Percentiles rank a stretch among this genome's conserved stretches.
These are phyloP conservation scores for Rehmannia glutinosa DNA, from an alignment of 257 asterid species.

Conservation along the genomic window DNA sequence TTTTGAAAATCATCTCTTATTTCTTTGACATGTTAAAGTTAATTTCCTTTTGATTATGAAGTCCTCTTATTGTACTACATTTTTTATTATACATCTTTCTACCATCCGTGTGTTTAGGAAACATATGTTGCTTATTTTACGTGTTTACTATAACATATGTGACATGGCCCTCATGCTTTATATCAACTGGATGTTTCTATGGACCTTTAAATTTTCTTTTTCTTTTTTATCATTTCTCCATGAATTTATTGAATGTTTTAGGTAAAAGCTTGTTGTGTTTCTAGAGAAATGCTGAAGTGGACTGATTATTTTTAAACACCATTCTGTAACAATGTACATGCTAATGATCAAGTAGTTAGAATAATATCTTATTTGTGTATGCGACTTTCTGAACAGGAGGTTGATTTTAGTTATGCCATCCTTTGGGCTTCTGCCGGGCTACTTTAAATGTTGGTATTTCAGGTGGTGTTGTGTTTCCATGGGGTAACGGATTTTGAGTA, in stretches of 20 bases:
- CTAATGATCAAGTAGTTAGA: neutral
- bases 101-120: too few species aligned
- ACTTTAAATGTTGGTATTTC: constrained; percentile 83
- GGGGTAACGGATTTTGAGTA: constrained; percentile 69
- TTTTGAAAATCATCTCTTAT: neutral
- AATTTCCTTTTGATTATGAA: neutral
- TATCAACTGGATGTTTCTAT: too few species aligned
- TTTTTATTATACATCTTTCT: neutral
- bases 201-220: too few species aligned
- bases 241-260: neutral
- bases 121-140: neutral
- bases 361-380: neutral
- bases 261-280: constrained; percentile 4
- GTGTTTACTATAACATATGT: constrained; percentile 1
- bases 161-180: neutral
- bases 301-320: neutral
- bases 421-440: constrained; percentile 73
- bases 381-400: constrained; percentile 50
- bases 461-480: constrained; percentile 71
- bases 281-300: constrained; percentile 5
- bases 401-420: constrained; percentile 87
- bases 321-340: neutral
- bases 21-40: neutral
- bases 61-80: neutral
- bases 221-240: constrained; percentile 1